Evolutionary conservation across 805 yeast genomes (phyloP).

Genomic region (Teunomyces cretensis): DNA sequence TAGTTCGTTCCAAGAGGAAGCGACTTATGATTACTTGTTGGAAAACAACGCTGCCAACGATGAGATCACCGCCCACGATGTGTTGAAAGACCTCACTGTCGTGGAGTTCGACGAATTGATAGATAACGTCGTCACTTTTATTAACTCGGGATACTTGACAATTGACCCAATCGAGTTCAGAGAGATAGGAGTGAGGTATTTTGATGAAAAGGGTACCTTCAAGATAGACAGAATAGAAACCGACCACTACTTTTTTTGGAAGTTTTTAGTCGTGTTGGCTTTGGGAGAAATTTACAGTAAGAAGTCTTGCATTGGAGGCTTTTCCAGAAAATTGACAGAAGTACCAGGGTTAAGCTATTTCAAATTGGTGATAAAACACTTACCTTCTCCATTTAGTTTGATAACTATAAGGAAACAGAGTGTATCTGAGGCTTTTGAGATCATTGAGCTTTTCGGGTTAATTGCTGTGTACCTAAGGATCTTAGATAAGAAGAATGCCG

Average conservation of each 20-base stretch:
- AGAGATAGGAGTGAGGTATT: slow-evolving; percentile 12
- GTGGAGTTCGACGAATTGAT: slow-evolving; percentile 6
- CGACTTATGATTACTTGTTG: slow-evolving; percentile 17
- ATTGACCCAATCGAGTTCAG: slow-evolving; percentile 20
- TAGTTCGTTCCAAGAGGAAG: slow-evolving; percentile 23
- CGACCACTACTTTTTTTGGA: slow-evolving; percentile 16
- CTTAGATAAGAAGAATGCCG: slow-evolving; percentile 27
- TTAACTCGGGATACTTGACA: slow-evolving; percentile 26
- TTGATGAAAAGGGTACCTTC: slow-evolving; percentile 9
- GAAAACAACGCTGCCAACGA: not conserved
- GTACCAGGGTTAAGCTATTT: slow-evolving; percentile 25
- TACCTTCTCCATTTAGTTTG: slow-evolving; percentile 20
- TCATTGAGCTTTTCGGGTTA: slow-evolving; percentile 24
- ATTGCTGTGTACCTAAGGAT: slow-evolving; percentile 22
- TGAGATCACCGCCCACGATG: not conserved
- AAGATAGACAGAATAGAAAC: not conserved
- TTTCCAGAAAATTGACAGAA: not conserved
- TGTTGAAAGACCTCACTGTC: slow-evolving; percentile 1
- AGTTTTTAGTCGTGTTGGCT: slow-evolving; percentile 21
- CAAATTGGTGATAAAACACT: slow-evolving; percentile 15
- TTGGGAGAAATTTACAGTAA: slow-evolving; percentile 22
- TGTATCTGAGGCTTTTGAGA: slow-evolving; percentile 15
- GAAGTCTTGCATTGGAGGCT: slow-evolving; percentile 9
- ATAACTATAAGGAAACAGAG: slow-evolving; percentile 12
- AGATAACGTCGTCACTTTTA: slow-evolving; percentile 17